A percentile compares a stretch with the other conserved stretches of the same genome.
These are phyloP conservation scores for Funneliformis geosporum DNA, from an alignment of 192 early-diverging fungal genomes.

Conservation along the genomic window DNA sequence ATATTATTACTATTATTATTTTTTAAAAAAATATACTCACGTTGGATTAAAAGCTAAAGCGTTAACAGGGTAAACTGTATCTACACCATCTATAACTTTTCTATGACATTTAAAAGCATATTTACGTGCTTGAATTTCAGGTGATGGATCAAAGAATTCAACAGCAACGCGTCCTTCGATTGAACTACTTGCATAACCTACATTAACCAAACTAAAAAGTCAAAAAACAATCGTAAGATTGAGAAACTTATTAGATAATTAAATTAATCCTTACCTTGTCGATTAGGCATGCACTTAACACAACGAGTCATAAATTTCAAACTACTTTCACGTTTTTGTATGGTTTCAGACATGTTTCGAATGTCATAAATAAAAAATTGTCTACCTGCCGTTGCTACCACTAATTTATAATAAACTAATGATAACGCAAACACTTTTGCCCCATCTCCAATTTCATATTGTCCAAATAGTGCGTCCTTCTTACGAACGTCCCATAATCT, in stretches of 20 bases:
- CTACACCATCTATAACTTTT: conserved; percentile 69
- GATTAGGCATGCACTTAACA: conserved; percentile 84
- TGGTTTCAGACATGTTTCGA: conserved; percentile 72
- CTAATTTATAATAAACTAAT: conserved; percentile 64
- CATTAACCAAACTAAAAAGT: not conserved
- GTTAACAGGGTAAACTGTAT: conserved; percentile 91
- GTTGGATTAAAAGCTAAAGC: conserved; percentile 89
- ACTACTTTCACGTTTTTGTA: conserved; percentile 73
- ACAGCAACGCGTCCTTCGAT: conserved; percentile 95
- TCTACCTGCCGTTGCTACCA: conserved; percentile 83
- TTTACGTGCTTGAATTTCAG: conserved; percentile 72
- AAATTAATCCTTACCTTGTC: conserved; percentile 51
- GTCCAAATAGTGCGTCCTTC: conserved; percentile 39
- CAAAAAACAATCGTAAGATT: not conserved
- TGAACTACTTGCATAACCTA: conserved; percentile 86
- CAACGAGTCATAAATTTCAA: conserved; percentile 89
- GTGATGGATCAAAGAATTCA: conserved; percentile 81
- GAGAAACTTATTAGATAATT: not conserved
- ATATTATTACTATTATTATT: not conserved
- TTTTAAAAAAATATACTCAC: conserved; percentile 51
- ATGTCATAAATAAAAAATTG: conserved; percentile 83
- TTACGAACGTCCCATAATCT: conserved; percentile 74
- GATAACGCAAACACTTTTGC: conserved; percentile 88
- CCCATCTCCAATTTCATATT: conserved; percentile 51
- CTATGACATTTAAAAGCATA: conserved; percentile 99